phyloP scores from a whole-genome alignment of 2,329 filamentous ascomycete genomes.

The Curvularia sp. region DNA sequence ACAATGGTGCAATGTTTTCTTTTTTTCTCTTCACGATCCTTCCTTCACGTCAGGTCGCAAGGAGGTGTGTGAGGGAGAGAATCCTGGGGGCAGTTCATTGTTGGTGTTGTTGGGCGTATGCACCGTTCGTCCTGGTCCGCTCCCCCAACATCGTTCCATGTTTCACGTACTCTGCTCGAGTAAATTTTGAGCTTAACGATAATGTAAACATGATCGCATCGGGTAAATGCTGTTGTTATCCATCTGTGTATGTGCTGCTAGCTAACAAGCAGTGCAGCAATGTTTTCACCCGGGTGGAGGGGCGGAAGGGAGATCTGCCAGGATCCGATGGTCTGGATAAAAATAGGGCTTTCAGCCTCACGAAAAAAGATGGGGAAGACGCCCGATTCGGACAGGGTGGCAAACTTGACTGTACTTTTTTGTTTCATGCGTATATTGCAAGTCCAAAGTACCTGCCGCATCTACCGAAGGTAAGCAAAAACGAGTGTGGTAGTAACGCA shows the following conservation, averaged over 20 bases:
- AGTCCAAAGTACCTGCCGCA: neutral
- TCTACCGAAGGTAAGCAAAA: neutral
- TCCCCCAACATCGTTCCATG: neutral
- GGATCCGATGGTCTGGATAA: neutral
- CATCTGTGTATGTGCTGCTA: neutral
- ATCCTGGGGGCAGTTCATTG: neutral
- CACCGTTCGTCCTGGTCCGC: neutral
- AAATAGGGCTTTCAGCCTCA: conserved; percentile 1
- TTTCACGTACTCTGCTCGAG: neutral
- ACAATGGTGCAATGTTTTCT: neutral
- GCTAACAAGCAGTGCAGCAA: neutral
- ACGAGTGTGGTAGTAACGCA: conserved; percentile 1
- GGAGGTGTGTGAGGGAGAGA: neutral
- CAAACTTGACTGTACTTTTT: neutral
- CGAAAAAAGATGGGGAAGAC: neutral
- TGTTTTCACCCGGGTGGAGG: neutral
- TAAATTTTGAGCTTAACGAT: neutral
- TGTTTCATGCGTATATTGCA: conserved; percentile 2
- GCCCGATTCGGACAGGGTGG: neutral
- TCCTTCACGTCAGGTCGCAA: neutral
- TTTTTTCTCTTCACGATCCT: neutral
- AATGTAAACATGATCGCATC: neutral
- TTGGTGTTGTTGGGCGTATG: neutral
- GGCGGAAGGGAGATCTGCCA: neutral
- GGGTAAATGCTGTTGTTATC: neutral